Evolutionary conservation across 805 yeast genomes (phyloP).

Genomic region (Monosporozyma aerobia): DNA sequence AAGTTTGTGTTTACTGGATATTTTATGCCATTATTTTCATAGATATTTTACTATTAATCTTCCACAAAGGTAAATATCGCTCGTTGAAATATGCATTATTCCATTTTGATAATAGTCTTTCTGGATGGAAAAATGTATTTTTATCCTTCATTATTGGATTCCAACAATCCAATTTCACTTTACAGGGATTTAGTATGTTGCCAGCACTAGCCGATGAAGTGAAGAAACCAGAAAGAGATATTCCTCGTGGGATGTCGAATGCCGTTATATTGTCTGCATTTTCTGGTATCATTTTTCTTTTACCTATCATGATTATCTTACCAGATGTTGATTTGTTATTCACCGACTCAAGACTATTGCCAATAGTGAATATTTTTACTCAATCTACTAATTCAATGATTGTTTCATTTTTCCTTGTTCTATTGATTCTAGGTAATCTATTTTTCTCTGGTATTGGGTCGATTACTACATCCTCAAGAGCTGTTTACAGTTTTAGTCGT

Average conservation of each 20-base stretch:
- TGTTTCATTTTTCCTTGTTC: constrained; percentile 58
- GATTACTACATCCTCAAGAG: constrained; percentile 71
- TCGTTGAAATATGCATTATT: constrained; percentile 52
- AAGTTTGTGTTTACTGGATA: constrained; percentile 67
- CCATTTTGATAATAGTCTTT: constrained; percentile 57
- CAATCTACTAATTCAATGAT: constrained; percentile 58
- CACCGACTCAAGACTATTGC: constrained; percentile 59
- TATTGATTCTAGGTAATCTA: constrained; percentile 59
- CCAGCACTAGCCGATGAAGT: constrained; percentile 81
- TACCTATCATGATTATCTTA: constrained; percentile 62
- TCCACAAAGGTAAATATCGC: constrained; percentile 49
- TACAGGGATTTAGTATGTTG: constrained; percentile 76
- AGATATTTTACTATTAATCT: constrained; percentile 48
- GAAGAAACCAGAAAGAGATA: constrained; percentile 58
- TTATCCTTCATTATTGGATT: constrained; percentile 70
- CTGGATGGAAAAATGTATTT: constrained; percentile 61
- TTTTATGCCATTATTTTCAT: constrained; percentile 59
- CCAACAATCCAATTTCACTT: constrained; percentile 68
- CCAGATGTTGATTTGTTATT: constrained; percentile 54
- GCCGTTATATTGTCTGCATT: constrained; percentile 56
- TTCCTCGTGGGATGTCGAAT: constrained; percentile 63
- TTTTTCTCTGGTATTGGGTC: constrained; percentile 73
- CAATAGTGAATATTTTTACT: constrained; percentile 69
- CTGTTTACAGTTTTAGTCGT: constrained; percentile 75
- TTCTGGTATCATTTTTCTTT: constrained; percentile 63